A percentile compares a stretch with the other conserved stretches of the same genome.
phyloP scores from a whole-genome alignment of 2,329 filamentous ascomycete species.

The Nothomitra cinnamomea region DNA sequence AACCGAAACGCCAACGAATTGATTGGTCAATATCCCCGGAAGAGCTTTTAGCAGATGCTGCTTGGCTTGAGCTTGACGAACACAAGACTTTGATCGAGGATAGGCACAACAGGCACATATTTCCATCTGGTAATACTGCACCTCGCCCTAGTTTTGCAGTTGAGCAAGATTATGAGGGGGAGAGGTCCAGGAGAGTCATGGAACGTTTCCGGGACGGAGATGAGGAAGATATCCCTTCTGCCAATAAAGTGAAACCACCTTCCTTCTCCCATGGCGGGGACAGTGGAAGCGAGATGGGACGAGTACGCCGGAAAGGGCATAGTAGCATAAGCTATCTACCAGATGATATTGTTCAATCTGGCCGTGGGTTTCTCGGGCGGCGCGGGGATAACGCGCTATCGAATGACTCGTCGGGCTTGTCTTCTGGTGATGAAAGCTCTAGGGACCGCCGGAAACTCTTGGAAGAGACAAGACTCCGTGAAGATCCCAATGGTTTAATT shows the following conservation, averaged over 20 bases:
- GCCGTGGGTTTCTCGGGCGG: background rate
- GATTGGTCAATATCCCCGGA: slow-evolving; percentile 76
- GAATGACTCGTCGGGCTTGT: slow-evolving; percentile 13
- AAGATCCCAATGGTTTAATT: slow-evolving; percentile 9
- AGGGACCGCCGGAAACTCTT: slow-evolving; percentile 39
- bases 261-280: background rate
- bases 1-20: slow-evolving; percentile 42
- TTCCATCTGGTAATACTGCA: background rate
- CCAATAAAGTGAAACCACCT: slow-evolving; percentile 5
- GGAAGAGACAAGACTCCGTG: background rate
- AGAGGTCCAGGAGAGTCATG: too few species aligned
- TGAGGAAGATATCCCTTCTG: slow-evolving; percentile 16
- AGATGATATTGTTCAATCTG: background rate
- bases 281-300: background rate
- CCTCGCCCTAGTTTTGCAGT: slow-evolving; percentile 32
- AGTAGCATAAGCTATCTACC: background rate
- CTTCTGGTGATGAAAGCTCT: slow-evolving; percentile 30
- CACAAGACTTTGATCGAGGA: slow-evolving; percentile 75
- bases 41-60: slow-evolving; percentile 75
- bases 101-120: slow-evolving; percentile 52
- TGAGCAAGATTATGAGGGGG: background rate
- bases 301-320: background rate
- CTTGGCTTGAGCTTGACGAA: slow-evolving; percentile 71
- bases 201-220: background rate
- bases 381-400: slow-evolving; percentile 13